Evolutionary conservation across 1,139 yeast species (phyloP), one percentile per base, ranked within the genome.

Genomic region (Debaryomycetaceae sp.): DNA sequence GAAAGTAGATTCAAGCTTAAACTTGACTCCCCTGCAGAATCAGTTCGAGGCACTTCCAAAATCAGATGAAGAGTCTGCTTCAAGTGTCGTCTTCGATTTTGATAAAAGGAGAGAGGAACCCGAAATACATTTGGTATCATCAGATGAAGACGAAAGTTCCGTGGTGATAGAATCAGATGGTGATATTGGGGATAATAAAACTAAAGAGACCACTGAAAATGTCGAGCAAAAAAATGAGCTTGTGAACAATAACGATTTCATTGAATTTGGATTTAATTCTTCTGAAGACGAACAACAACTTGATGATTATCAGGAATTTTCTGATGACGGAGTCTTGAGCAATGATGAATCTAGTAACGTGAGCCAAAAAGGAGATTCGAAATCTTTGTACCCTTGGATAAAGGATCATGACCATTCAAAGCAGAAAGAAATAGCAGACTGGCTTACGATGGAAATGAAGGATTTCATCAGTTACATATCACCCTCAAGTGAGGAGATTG

Each of bases 381-480:
- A 49, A 6, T 63, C 76, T 0, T 76, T 78, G 40, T 87, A 70
- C 54, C 96, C 97, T 0, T 89, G 97, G 97, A 77, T 89, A 31
- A 73, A 82, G 47, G 81, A 83, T 51, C 87, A 83, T 52, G 88
- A 85, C 54, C 93, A 86, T 58, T 81, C 89, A 2, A 77, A 71
- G 43, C 89, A 85, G 59, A 75, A 78, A 57, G 91, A 86, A 54
- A 80, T 89, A 30, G 85, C 91, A 1, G 95, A 87, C 55, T 88
- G 96, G 95, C 72, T 93, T 27, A 87, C 96, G 1, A 73, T 79
- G 67, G 99, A 93, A 61, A 88, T 93, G 56, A 80, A 78, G 54
- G 97, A 90, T 58, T 93, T 91, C 60, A 87, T 88, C 30, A 80
- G 82, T 36, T 93, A 89, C 61, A 84, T 93, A 34, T 87, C 97